Evolutionary conservation across 306 rosid genomes (phyloP).

Genomic region (Dryas alaskensis): DNA sequence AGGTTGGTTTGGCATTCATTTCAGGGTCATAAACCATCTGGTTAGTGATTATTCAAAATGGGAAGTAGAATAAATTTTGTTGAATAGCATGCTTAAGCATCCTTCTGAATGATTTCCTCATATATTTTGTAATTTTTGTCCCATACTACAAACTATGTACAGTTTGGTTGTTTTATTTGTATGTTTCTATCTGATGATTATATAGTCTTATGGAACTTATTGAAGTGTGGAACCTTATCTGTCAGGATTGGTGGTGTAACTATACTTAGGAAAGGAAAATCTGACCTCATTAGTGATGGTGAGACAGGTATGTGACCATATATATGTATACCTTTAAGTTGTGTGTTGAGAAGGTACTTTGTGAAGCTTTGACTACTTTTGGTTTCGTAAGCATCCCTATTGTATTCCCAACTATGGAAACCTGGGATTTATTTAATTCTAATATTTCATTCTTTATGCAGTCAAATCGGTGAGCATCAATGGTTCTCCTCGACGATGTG

Average conservation of each 20-base stretch:
- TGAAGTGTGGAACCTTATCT: conserved; percentile 26
- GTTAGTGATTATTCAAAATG: neutral
- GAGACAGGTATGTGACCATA: conserved; percentile 56
- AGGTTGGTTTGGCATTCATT: neutral
- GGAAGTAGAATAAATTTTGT: neutral
- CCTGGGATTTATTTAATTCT: conserved; percentile 10
- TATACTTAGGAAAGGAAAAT: conserved; percentile 73
- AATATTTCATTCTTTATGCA: conserved; percentile 29
- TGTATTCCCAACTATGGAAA: neutral
- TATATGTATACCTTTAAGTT: conserved; percentile 5
- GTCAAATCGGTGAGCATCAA: conserved; percentile 73
- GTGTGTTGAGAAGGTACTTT: neutral
- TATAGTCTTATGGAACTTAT: conserved; percentile 16
- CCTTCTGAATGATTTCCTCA: neutral
- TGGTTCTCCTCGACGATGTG: conserved; percentile 92
- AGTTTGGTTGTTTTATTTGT: neutral
- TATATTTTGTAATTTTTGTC: neutral
- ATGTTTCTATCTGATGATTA: neutral
- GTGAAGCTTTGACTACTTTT: neutral
- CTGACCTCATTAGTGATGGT: conserved; percentile 76
- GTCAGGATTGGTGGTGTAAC: conserved; percentile 87
- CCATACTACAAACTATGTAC: neutral
- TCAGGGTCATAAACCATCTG: neutral
- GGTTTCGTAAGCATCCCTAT: neutral
- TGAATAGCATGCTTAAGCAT: neutral